Evolutionary conservation across 306 rosid species (phyloP), one percentile per base, ranked within the genome.

Genomic region (Lathyrus oleraceus): DNA sequence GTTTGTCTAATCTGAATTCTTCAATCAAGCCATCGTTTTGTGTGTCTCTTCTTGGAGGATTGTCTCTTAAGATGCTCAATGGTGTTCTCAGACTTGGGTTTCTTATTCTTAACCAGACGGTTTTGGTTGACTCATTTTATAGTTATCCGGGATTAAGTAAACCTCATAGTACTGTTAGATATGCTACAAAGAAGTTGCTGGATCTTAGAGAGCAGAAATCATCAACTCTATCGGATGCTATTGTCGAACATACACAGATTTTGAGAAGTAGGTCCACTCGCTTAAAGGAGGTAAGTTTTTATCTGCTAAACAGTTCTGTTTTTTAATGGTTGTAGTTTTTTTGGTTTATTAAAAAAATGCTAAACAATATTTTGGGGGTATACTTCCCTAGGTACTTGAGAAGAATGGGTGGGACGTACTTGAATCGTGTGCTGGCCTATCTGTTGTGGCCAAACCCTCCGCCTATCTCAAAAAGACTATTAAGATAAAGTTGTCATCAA

Each of bases 391-490:
- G 99, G 84, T 74, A 17, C 87, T 94, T 66, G 87, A 86, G 88
- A 84, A 75, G 35, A 78, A 82, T 69, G 97, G 97, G 28, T 94
- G 99, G 99, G 97, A 91, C 8, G 95, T 87, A 73, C 83, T 94
- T 45, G 88, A 91, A 78, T 77, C 96, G 44, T 61, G 65, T 19
- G 91, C 84, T 16, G 99, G 99, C 44, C 80, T 88, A 66, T 94
- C 97, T 59, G 75, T 88, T 78, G 99, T 94, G 71, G 99, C 99
- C 36, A 94, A 83, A 81, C 99, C 96, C 16, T 76, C 91, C 35
- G 79, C 88, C 70, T 90, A 88, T 79, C 83, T 85, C 61, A 85
- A 80, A 83, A 94, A 87, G 86, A 74, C 71, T 62, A 65, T 83
- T 32, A 83, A 53, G 81, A 54, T 92, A 63, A 64, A 83, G 53